phyloP scores from a whole-genome alignment of 306 rosid species.

The Quercus engelmannii region DNA sequence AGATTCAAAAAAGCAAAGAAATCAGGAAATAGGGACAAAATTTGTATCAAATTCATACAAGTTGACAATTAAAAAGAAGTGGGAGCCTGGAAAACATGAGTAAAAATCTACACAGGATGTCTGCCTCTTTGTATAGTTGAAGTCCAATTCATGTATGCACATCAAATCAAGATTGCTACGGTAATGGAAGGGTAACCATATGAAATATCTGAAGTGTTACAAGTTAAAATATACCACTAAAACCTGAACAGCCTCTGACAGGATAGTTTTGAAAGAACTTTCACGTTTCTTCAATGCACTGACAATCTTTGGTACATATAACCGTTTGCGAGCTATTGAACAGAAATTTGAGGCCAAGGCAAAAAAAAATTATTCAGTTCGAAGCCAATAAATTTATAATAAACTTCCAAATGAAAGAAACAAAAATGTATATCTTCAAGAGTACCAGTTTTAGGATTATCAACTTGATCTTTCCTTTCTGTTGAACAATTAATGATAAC shows the following conservation, averaged over 20 bases:
- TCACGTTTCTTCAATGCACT: slow-evolving; percentile 64
- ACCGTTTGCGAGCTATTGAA: slow-evolving; percentile 45
- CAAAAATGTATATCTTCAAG: slow-evolving; percentile 1
- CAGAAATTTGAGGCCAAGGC: slow-evolving; percentile 23
- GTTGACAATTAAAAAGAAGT: too few relatives aligned
- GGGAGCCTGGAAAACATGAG: too few relatives aligned
- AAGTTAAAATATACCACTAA: slow-evolving; percentile 46
- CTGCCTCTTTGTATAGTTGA: too few relatives aligned
- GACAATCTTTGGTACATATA: slow-evolving; percentile 43
- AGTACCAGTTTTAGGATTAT: slow-evolving; percentile 44
- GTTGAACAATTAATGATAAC: slow-evolving; percentile 33
- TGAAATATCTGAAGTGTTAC: not conserved
- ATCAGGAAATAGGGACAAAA: not conserved
- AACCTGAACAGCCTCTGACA: slow-evolving; percentile 55
- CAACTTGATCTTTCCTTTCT: slow-evolving; percentile 21
- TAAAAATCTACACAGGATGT: too few relatives aligned
- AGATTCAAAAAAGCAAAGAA: not conserved
- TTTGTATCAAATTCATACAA: too few relatives aligned
- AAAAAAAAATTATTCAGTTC: not conserved
- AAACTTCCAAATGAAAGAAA: slow-evolving; percentile 12
- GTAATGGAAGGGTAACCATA: not conserved
- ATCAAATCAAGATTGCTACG: not conserved
- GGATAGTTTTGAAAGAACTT: slow-evolving; percentile 43
- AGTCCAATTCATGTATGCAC: not conserved
- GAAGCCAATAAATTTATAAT: slow-evolving; percentile 5